Percentiles rank a stretch among this genome's conserved stretches.
phyloP scores from a whole-genome alignment of 2,329 filamentous ascomycete genomes.

The Thielaviopsis cerberus region DNA sequence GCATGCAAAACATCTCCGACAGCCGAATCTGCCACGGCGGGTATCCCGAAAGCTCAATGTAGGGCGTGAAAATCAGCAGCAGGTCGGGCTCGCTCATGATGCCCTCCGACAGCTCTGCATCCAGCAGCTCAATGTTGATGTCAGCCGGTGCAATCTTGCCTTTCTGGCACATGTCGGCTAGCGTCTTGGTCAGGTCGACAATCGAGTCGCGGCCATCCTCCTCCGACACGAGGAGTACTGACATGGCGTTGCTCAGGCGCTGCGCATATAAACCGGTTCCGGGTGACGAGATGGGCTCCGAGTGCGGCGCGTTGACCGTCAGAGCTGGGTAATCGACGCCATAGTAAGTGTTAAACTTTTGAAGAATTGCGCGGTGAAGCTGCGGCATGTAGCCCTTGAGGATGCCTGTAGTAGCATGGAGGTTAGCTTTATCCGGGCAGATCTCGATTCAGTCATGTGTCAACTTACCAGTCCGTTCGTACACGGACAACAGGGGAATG shows the following conservation, averaged over 20 bases:
- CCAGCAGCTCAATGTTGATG: slow-evolving; percentile 69
- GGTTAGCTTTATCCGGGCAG: background rate
- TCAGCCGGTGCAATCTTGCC: slow-evolving; percentile 66
- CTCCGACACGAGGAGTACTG: slow-evolving; percentile 46
- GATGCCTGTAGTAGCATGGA: slow-evolving; percentile 43
- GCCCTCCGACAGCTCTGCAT: slow-evolving; percentile 63
- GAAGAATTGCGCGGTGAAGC: slow-evolving; percentile 58
- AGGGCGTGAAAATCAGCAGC: slow-evolving; percentile 68
- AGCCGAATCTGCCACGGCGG: slow-evolving; percentile 91
- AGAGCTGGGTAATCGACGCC: slow-evolving; percentile 55
- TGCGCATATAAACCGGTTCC: slow-evolving; percentile 15
- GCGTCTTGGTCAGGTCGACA: slow-evolving; percentile 83
- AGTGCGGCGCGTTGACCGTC: slow-evolving; percentile 31
- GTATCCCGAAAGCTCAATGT: slow-evolving; percentile 72
- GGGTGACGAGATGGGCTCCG: slow-evolving; percentile 21
- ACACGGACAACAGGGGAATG: slow-evolving; percentile 73
- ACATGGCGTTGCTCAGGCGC: slow-evolving; percentile 10
- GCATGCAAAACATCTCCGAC: slow-evolving; percentile 75
- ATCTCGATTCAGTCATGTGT: background rate
- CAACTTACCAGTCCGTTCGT: slow-evolving; percentile 66
- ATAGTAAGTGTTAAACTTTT: slow-evolving; percentile 75
- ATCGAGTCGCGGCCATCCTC: slow-evolving; percentile 85
- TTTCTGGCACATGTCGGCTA: slow-evolving; percentile 86
- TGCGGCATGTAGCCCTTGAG: slow-evolving; percentile 80
- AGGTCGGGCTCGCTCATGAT: slow-evolving; percentile 83